Evolutionary conservation across 805 yeast species (phyloP).

Genomic region (Wickerhamomyces hampshirensis): DNA sequence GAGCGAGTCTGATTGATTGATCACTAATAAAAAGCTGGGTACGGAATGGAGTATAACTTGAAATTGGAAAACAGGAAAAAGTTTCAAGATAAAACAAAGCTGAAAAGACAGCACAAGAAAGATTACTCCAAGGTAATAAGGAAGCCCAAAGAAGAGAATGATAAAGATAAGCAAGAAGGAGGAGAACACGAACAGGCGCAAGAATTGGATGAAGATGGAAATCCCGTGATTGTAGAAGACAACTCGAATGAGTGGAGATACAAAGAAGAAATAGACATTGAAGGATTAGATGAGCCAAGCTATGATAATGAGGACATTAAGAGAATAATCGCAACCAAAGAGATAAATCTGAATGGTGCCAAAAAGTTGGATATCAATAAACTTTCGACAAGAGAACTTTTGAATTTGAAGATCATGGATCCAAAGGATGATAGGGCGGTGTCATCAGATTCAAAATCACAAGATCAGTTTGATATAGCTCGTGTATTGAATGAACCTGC

Average conservation of each 20-base stretch:
- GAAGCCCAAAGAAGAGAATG: not conserved
- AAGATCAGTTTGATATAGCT: slow-evolving; percentile 1
- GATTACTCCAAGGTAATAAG: slow-evolving; percentile 31
- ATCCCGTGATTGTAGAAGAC: slow-evolving; percentile 10
- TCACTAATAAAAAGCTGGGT: slow-evolving; percentile 5
- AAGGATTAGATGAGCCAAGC: slow-evolving; percentile 11
- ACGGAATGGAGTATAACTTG: slow-evolving; percentile 24
- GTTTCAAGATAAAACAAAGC: slow-evolving; percentile 35
- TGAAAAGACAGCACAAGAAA: slow-evolving; percentile 34
- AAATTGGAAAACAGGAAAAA: slow-evolving; percentile 38
- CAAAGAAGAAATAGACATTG: slow-evolving; percentile 21
- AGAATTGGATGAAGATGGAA: slow-evolving; percentile 13
- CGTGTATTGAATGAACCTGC: not conserved
- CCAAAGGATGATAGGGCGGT: slow-evolving; percentile 4
- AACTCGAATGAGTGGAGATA: slow-evolving; percentile 21
- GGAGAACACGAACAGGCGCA: slow-evolving; percentile 6
- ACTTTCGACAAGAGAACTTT: slow-evolving; percentile 11
- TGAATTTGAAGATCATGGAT: slow-evolving; percentile 7
- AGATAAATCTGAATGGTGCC: slow-evolving; percentile 5
- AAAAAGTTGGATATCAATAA: slow-evolving; percentile 3
- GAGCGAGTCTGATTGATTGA: too few relatives aligned
- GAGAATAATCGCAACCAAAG: slow-evolving; percentile 8
- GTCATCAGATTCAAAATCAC: not conserved
- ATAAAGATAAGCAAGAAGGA: not conserved
- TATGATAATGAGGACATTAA: slow-evolving; percentile 14